A percentile compares a stretch with the other conserved stretches of the same genome.
Evolutionary conservation across 169 alveolate species (phyloP).

Genomic region (Plasmodium malariae): DNA sequence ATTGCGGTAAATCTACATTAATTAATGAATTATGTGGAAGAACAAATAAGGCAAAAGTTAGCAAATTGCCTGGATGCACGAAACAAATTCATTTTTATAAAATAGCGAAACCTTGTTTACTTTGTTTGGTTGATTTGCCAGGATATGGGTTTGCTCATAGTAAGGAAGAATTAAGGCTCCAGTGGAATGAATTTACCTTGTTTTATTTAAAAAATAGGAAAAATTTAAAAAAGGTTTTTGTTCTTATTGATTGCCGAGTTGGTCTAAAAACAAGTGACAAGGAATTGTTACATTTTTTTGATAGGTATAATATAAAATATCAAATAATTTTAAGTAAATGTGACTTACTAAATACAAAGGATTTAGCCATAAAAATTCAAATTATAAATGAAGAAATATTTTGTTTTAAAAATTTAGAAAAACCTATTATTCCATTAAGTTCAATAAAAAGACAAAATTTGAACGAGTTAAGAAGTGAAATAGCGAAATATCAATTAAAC

Average conservation of each 20-base stretch:
- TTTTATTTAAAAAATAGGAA: conserved; percentile 82
- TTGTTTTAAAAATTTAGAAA: conserved; percentile 75
- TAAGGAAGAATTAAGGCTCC: conserved; percentile 80
- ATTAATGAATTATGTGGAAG: conserved; percentile 86
- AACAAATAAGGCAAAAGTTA: conserved; percentile 78
- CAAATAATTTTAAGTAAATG: conserved; percentile 85
- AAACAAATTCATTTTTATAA: conserved; percentile 82
- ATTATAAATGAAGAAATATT: conserved; percentile 76
- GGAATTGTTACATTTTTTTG: conserved; percentile 83
- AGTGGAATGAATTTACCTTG: conserved; percentile 84
- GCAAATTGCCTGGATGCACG: conserved; percentile 84
- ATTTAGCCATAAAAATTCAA: conserved; percentile 62
- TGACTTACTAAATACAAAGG: conserved; percentile 78
- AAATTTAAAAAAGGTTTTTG: conserved; percentile 80
- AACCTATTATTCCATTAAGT: conserved; percentile 81
- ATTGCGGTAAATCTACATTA: conserved; percentile 85
- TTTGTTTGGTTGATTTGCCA: conserved; percentile 87
- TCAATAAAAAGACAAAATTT: conserved; percentile 83
- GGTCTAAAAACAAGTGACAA: conserved; percentile 84
- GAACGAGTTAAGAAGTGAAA: conserved; percentile 78
- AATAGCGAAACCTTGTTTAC: conserved; percentile 84
- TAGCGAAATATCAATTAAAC: conserved; percentile 80
- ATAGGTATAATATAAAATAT: conserved; percentile 81
- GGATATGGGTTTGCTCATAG: conserved; percentile 84
- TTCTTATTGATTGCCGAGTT: conserved; percentile 82